Percentiles rank a stretch among this genome's conserved stretches.
phyloP scores from a whole-genome alignment of 2,329 filamentous ascomycete species.

The Aspergillus sojae region DNA sequence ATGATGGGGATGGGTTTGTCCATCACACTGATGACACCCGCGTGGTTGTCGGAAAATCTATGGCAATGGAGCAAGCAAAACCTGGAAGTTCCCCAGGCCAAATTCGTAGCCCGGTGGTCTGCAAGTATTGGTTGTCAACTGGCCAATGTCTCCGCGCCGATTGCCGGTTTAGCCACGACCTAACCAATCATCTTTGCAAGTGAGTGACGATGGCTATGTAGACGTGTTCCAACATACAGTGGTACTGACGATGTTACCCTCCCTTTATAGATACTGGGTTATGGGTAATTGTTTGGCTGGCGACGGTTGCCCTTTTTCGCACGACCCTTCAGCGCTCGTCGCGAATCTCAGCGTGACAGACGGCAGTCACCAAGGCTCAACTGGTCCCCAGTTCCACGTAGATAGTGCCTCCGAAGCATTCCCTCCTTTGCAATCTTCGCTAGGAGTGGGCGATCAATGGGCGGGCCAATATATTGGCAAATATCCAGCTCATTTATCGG shows the following conservation, averaged over 20 bases:
- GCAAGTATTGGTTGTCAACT: slow-evolving; percentile 94
- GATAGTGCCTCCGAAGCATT: slow-evolving; percentile 80
- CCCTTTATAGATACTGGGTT: slow-evolving; percentile 77
- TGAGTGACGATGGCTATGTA: slow-evolving; percentile 54
- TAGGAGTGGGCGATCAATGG: slow-evolving; percentile 62
- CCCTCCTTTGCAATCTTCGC: slow-evolving; percentile 69
- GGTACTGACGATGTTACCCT: slow-evolving; percentile 4
- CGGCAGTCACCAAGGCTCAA: slow-evolving; percentile 48
- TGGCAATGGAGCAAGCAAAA: slow-evolving; percentile 70
- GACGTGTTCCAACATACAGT: background rate
- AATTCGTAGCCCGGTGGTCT: slow-evolving; percentile 84
- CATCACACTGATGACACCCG: slow-evolving; percentile 61
- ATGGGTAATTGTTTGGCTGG: slow-evolving; percentile 94
- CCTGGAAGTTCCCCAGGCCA: slow-evolving; percentile 76
- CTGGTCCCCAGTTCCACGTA: slow-evolving; percentile 70
- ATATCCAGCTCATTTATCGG: slow-evolving; percentile 47
- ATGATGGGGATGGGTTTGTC: slow-evolving; percentile 55
- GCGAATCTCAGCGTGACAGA: slow-evolving; percentile 76
- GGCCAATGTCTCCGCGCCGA: slow-evolving; percentile 95
- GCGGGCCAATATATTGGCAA: slow-evolving; percentile 51
- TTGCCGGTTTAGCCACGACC: slow-evolving; percentile 94
- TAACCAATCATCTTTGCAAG: slow-evolving; percentile 98
- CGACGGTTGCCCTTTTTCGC: slow-evolving; percentile 93
- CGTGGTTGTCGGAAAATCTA: slow-evolving; percentile 85
- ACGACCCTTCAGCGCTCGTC: slow-evolving; percentile 86